These are phyloP conservation scores for carrot (Daucus carota) DNA, from an alignment of 129 eudicot species.

Conservation along the genomic window DNA sequence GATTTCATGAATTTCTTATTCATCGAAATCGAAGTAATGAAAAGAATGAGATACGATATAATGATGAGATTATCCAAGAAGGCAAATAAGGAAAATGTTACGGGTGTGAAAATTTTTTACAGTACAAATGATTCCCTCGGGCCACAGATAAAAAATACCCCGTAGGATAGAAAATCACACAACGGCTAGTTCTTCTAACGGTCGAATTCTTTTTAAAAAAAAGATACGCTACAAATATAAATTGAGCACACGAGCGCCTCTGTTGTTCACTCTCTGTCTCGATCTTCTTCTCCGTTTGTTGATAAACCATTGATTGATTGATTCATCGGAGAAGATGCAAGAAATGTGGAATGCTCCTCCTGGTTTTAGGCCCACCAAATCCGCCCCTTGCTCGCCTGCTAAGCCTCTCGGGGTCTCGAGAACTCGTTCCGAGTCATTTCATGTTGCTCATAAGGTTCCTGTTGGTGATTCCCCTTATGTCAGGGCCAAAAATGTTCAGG, in stretches of 20 bases:
- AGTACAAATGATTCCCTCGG: neutral
- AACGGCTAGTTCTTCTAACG: conserved; percentile 67
- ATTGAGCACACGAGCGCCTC: conserved; percentile 21
- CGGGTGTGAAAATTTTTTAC: no score
- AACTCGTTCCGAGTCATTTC: conserved; percentile 80
- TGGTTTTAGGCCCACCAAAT: conserved; percentile 79
- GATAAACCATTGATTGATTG: neutral
- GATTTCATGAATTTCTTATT: no score
- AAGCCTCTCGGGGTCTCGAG: conserved; percentile 68
- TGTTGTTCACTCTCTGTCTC: conserved; percentile 14
- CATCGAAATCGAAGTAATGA: no score
- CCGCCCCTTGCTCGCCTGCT: conserved; percentile 93
- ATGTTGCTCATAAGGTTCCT: conserved; percentile 89
- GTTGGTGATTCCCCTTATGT: conserved; percentile 97
- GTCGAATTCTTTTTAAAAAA: conserved; percentile 38
- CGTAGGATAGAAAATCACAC: neutral
- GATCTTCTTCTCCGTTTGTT: conserved; percentile 12
- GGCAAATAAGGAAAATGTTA: no score
- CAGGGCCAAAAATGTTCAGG: conserved; percentile 97
- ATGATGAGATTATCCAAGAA: no score
- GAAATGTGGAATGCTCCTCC: conserved; percentile 97
- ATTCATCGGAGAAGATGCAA: conserved; percentile 26
- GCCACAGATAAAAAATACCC: neutral
- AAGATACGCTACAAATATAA: neutral
- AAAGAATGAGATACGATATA: no score